Percentiles rank a stretch among this genome's conserved stretches.
phyloP scores from a whole-genome alignment of 1,284 basidiomycete species.

The Lignosus rhinocerotis region DNA sequence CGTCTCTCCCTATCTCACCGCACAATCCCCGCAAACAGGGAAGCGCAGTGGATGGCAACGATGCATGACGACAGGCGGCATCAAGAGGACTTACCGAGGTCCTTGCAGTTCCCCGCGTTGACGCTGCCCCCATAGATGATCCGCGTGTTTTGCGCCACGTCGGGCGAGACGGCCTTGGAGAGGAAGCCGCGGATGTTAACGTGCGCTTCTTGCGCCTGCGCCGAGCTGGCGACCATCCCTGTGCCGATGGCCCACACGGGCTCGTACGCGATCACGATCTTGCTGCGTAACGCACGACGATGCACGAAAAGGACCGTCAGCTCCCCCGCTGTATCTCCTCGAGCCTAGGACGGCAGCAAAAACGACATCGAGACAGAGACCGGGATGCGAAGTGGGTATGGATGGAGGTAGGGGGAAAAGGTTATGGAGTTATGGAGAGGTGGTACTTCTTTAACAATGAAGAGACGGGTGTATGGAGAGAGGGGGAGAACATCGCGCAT shows the following conservation, averaged over 20 bases:
- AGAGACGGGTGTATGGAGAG: neutral
- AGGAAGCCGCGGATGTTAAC: slow-evolving; percentile 83
- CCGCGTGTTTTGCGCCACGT: slow-evolving; percentile 76
- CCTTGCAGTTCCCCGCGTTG: slow-evolving; percentile 83
- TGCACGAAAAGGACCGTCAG: neutral
- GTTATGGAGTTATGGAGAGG: neutral
- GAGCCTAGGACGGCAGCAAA: neutral
- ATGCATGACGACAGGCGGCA: neutral
- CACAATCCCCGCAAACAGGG: neutral
- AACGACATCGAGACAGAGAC: neutral
- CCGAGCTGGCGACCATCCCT: slow-evolving; percentile 90
- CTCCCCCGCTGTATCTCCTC: neutral
- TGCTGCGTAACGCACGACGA: slow-evolving; percentile 43
- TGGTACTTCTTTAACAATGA: neutral
- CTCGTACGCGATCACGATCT: slow-evolving; percentile 94
- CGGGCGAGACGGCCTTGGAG: slow-evolving; percentile 60
- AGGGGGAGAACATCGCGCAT: neutral
- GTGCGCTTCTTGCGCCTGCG: slow-evolving; percentile 94
- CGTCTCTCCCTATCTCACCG: neutral
- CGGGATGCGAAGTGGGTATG: neutral
- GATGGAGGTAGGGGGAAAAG: neutral
- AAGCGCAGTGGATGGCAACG: neutral
- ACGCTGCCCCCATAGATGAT: slow-evolving; percentile 98
- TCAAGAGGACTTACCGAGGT: slow-evolving; percentile 63
- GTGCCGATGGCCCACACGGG: slow-evolving; percentile 99